Conservation (phyloP, 768 basidiomycete species). For the Phylloporus sp. region DNA sequence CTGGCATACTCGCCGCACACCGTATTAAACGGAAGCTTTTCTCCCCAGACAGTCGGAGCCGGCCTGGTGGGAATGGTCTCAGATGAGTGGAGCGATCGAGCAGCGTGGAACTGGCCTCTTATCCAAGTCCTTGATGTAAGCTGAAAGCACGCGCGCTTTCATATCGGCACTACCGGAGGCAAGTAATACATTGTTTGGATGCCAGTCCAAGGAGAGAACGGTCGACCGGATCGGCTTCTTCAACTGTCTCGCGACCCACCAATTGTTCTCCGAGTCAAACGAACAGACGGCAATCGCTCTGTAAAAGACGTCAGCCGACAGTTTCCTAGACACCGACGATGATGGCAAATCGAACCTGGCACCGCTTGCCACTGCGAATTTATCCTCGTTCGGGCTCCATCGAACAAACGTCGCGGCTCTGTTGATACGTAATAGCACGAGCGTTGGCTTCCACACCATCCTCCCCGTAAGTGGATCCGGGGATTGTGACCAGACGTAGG, state of each 20-base stretch:
- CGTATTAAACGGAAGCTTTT: constrained; percentile 95
- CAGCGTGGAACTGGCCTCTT: constrained; percentile 55
- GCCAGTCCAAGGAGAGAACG: constrained; percentile 93
- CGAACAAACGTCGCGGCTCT: constrained; percentile 91
- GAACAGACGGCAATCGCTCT: constrained; percentile 95
- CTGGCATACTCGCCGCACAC: constrained; percentile 91
- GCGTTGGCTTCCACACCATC: constrained; percentile 86
- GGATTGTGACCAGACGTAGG: constrained; percentile 94
- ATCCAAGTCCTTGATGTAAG: constrained; percentile 98
- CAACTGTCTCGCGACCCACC: constrained; percentile 97
- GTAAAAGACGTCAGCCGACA: neutral
- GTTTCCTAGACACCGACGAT: neutral
- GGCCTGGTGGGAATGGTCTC: constrained; percentile 50
- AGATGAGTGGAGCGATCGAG: neutral
- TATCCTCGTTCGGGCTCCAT: constrained; percentile 98
- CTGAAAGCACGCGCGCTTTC: constrained; percentile 96
- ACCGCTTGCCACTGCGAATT: constrained; percentile 97
- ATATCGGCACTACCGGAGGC: constrained; percentile 97
- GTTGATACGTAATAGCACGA: constrained; percentile 94
- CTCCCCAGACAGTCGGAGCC: constrained; percentile 90
- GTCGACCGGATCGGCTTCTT: constrained; percentile 98
- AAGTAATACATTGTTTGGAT: constrained; percentile 96
- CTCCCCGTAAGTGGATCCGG: constrained; percentile 68
- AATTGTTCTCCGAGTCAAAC: constrained; percentile 96
- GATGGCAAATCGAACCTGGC: constrained; percentile 54